Evolutionary conservation across 768 basidiomycete species (phyloP), one percentile per base, ranked within the genome.

Genomic region (Mycena sanguinolenta): DNA sequence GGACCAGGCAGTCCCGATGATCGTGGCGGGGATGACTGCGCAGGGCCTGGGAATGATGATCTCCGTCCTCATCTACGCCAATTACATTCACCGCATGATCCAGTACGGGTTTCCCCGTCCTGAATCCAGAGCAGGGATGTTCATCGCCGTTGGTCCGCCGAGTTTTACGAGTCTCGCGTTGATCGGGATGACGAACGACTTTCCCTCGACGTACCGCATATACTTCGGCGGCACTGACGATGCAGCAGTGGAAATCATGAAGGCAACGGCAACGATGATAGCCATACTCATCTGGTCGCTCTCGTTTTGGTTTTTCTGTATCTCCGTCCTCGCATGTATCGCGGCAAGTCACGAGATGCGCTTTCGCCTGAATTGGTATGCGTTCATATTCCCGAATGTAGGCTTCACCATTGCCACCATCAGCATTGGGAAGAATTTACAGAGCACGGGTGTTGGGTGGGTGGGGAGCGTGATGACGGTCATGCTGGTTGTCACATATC

Each of bases 341-440:
- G 62, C 62, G 36, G 62, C 36, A 5, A 49, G 23, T 23, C 34
- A 4, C 1, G 14, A 63, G 27, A 52, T 63, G 62, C 49, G 14
- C 23, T 63, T 63, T 50, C 62, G 50, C 38, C 49, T 63, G 14
- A 50, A 50, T 9, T 63, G 62, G 62, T 63, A 44, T 9, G 62
- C 62, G 49, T 63, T 52, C 16, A 50, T 63, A 50, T 63, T 63
- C 62, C 62, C 62, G 14, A 63, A 63, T 21, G 62, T 63, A 32
- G 62, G 62, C 6, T 63, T 63, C 36, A 63, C 62, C 17, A 63
- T 63, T 5, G 50, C 62, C 0, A 53, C 50, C 23, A 52, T 63
- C 21, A 52, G 49, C 16, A 53, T 63, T 14, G 62, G 62, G n/a
- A 63, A 54, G 62, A 54, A 27, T 32, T 53, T 63, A 9, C 28